Conservation (phyloP, 257 asterid genomes). For the Solanum virginianum region DNA sequence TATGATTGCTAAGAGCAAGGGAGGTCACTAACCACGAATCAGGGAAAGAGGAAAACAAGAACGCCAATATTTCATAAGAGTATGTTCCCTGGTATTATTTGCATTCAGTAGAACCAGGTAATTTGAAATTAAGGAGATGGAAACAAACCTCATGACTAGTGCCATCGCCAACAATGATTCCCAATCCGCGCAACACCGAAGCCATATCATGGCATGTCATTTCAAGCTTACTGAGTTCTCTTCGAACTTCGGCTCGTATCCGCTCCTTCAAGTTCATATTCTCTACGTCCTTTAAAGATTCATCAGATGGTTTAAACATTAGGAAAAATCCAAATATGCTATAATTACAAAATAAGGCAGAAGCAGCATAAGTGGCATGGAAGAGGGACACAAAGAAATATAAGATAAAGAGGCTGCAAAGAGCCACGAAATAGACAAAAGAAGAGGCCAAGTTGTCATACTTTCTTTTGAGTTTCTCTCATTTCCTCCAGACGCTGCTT, state of each 20-base stretch:
- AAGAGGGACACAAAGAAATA: not conserved
- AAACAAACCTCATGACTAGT: conserved; percentile 50
- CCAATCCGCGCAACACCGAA: conserved; percentile 53
- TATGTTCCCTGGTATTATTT: not conserved
- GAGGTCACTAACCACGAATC: not conserved
- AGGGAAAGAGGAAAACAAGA: not conserved
- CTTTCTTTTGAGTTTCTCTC: conserved; percentile 74
- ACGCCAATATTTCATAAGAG: not conserved
- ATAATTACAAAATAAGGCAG: not conserved
- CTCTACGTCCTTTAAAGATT: conserved; percentile 59
- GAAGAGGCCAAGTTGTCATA: conserved; percentile 5
- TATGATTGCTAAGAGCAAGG: not conserved
- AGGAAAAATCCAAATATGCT: not conserved
- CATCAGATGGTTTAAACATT: not conserved
- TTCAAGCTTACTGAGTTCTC: conserved; percentile 53
- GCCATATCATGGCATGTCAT: conserved; percentile 51
- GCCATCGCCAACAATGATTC: conserved; percentile 34
- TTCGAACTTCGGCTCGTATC: conserved; percentile 58
- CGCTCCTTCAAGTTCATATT: conserved; percentile 72
- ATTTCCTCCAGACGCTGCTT: conserved; percentile 83
- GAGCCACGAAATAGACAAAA: not conserved
- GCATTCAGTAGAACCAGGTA: not conserved
- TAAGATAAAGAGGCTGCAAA: not conserved
- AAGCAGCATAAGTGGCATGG: not conserved
- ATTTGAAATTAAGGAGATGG: not conserved